Conservation (phyloP, 371 early-diverging fungal species). For the Zychaea mexicana region DNA sequence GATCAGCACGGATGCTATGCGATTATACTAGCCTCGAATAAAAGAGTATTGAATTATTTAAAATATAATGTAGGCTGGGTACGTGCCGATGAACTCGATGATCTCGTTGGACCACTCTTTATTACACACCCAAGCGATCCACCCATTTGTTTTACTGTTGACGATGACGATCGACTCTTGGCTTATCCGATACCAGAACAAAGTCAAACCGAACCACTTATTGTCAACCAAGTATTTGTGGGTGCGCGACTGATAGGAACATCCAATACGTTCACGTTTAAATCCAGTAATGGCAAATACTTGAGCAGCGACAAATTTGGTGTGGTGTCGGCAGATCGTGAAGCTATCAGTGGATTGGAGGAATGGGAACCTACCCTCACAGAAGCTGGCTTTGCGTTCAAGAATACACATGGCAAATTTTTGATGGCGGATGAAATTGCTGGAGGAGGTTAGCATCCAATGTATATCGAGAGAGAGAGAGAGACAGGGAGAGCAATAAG, state of each 20-base stretch:
- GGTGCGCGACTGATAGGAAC: constrained; percentile 60
- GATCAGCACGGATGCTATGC: background rate
- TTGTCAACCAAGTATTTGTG: constrained; percentile 75
- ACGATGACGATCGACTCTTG: constrained; percentile 54
- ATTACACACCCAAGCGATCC: constrained; percentile 69
- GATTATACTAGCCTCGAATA: background rate
- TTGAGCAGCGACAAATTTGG: constrained; percentile 85
- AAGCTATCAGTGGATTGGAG: constrained; percentile 82
- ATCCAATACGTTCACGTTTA: constrained; percentile 58
- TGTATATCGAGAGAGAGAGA: background rate
- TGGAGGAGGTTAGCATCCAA: constrained; percentile 34
- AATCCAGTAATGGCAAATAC: constrained; percentile 70
- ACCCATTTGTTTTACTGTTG: constrained; percentile 59
- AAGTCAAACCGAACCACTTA: constrained; percentile 57
- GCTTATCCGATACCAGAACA: constrained; percentile 48
- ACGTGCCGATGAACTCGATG: constrained; percentile 58
- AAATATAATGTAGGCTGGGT: constrained; percentile 61
- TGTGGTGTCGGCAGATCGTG: constrained; percentile 66
- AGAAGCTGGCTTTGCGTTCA: constrained; percentile 75
- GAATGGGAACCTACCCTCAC: constrained; percentile 75
- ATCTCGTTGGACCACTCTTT: constrained; percentile 74
- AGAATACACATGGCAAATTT: constrained; percentile 62
- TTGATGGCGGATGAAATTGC: constrained; percentile 67
- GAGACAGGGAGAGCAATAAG: no score
- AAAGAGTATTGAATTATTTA: background rate